Evolutionary conservation across 305 asterid genomes (phyloP).

Genomic region (Fraxinus nigra): DNA sequence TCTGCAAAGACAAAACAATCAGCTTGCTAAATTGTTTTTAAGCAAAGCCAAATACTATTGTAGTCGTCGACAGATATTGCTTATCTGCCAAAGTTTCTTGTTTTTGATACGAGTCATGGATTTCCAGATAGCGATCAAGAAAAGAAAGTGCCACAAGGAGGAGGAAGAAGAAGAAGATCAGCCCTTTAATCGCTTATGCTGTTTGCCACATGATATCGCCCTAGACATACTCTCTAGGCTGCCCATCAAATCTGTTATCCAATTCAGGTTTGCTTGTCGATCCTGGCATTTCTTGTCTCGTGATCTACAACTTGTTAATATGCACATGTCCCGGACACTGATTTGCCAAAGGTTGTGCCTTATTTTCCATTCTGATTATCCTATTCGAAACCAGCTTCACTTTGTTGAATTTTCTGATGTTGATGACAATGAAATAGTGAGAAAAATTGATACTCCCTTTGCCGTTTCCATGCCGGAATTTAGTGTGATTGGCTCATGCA

Average conservation of each 20-base stretch:
- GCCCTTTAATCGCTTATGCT: constrained; percentile 10
- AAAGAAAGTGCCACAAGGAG: background rate
- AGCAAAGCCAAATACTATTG: background rate
- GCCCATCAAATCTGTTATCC: constrained; percentile 35
- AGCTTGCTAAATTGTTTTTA: background rate
- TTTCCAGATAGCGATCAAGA: constrained; percentile 11
- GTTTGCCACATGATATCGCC: constrained; percentile 24
- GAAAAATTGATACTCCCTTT: constrained; percentile 38
- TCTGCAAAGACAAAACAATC: background rate
- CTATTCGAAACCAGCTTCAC: constrained; percentile 35
- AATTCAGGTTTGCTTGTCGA: constrained; percentile 28
- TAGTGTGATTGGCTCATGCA: constrained; percentile 44
- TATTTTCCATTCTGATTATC: constrained; percentile 37
- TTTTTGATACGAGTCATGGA: constrained; percentile 19
- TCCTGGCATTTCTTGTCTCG: constrained; percentile 25
- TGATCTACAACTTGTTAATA: constrained; percentile 23
- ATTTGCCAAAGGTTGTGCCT: constrained; percentile 17
- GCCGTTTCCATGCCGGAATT: constrained; percentile 39
- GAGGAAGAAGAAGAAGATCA: background rate
- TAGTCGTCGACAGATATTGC: background rate
- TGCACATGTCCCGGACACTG: constrained; percentile 25
- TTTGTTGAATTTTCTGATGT: constrained; percentile 29
- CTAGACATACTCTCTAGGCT: constrained; percentile 38
- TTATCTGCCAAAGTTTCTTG: background rate
- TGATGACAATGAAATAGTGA: constrained; percentile 7